Evolutionary conservation across 768 basidiomycete species (phyloP).

Genomic region (Calocybe gangraenosa): DNA sequence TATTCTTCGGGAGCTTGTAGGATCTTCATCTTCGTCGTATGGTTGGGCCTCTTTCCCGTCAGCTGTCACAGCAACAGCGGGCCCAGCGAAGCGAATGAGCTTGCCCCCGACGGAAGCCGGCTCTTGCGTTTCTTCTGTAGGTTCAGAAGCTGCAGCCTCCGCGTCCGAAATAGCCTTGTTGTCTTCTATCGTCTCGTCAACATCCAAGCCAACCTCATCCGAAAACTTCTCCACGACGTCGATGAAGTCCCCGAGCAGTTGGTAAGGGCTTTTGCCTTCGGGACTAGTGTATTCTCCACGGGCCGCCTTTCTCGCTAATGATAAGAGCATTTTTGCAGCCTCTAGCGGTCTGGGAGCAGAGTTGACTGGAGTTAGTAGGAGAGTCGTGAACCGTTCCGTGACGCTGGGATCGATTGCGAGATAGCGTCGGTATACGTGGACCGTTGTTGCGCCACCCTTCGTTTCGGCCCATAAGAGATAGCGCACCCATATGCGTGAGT

Average conservation of each 20-base stretch:
- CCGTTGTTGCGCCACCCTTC: constrained; percentile 73
- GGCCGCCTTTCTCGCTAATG: constrained; percentile 78
- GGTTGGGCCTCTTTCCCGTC: constrained; percentile 46
- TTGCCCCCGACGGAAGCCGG: constrained; percentile 51
- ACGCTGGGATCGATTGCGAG: constrained; percentile 76
- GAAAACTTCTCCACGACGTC: constrained; percentile 87
- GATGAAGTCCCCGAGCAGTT: constrained; percentile 88
- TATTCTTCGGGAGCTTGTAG: constrained; percentile 60
- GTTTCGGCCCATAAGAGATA: constrained; percentile 91
- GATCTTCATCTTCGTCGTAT: constrained; percentile 85
- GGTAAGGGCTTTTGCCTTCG: constrained; percentile 94
- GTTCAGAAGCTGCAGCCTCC: constrained; percentile 24
- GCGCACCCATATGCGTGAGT: constrained; percentile 87
- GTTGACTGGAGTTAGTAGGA: constrained; percentile 48
- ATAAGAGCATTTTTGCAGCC: constrained; percentile 87
- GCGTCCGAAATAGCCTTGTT: constrained; percentile 42
- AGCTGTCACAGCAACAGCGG: constrained; percentile 47
- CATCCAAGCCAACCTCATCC: constrained; percentile 89
- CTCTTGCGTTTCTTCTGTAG: too few relatives aligned
- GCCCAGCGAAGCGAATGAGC: constrained; percentile 69
- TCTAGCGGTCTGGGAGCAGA: constrained; percentile 75
- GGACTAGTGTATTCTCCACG: constrained; percentile 81
- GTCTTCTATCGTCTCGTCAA: constrained; percentile 64
- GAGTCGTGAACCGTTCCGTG: constrained; percentile 71
- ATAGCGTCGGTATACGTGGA: constrained; percentile 85